A percentile compares a stretch with the other conserved stretches of the same genome.
These are phyloP conservation scores for Fusarium floridanum DNA, from an alignment of 2,329 filamentous ascomycete genomes.

Conservation along the genomic window DNA sequence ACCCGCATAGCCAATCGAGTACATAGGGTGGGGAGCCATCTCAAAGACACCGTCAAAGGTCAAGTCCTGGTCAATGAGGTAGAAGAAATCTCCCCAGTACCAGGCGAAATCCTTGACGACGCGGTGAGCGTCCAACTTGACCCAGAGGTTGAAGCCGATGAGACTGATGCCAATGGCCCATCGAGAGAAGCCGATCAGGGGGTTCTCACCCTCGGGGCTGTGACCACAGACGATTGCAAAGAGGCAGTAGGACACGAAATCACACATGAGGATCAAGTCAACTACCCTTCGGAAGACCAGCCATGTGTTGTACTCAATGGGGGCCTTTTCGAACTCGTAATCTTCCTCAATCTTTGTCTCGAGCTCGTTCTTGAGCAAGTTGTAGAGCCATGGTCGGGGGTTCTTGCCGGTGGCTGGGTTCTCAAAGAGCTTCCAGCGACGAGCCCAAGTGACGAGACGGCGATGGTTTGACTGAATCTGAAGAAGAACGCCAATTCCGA, in stretches of 20 bases:
- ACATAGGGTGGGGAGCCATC: slow-evolving; percentile 99
- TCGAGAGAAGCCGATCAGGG: slow-evolving; percentile 76
- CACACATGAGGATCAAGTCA: slow-evolving; percentile 98
- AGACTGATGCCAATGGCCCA: slow-evolving; percentile 84
- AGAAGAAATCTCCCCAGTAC: slow-evolving; percentile 99
- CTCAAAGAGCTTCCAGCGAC: slow-evolving; percentile 88
- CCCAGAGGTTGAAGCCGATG: slow-evolving; percentile 96
- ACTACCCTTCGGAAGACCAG: slow-evolving; percentile 94
- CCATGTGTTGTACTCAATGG: slow-evolving; percentile 99
- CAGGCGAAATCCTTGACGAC: slow-evolving; percentile 99
- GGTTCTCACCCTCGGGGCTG: slow-evolving; percentile 78
- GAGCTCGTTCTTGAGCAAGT: slow-evolving; percentile 86
- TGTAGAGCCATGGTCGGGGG: slow-evolving; percentile 84
- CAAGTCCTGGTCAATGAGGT: slow-evolving; percentile 95
- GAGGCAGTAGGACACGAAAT: slow-evolving; percentile 96
- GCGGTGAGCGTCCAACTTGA: slow-evolving; percentile 96
- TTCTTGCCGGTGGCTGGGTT: slow-evolving; percentile 84
- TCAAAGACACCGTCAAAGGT: slow-evolving; percentile 99
- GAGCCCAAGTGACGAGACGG: slow-evolving; percentile 88
- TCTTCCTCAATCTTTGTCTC: slow-evolving; percentile 95
- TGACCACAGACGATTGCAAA: slow-evolving; percentile 92
- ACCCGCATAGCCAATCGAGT: slow-evolving; percentile 96
- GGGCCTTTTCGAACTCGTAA: slow-evolving; percentile 92
- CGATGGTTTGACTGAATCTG: slow-evolving; percentile 91
- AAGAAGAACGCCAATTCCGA: slow-evolving; percentile 91